phyloP scores from a whole-genome alignment of 192 early-diverging fungal genomes.

The Rhizophagus clarus region DNA sequence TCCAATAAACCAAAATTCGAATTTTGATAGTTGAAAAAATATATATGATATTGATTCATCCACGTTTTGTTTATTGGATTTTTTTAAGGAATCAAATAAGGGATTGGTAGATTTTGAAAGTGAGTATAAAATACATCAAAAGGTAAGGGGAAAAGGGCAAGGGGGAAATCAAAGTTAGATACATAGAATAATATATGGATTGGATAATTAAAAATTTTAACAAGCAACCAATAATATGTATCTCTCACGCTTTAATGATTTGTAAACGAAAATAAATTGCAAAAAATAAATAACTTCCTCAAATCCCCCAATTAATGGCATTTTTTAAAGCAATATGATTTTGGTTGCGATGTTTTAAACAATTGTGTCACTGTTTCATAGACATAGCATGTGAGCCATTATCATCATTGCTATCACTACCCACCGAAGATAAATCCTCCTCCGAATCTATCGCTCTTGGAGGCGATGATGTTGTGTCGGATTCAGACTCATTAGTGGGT shows the following conservation, averaged over 20 bases:
- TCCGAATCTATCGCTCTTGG: slow-evolving; percentile 10
- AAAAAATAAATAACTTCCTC: no score
- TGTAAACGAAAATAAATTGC: no score
- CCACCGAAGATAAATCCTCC: slow-evolving; percentile 24
- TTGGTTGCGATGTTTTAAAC: not conserved
- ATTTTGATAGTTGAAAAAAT: not conserved
- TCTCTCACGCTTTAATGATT: no score
- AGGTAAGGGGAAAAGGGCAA: not conserved
- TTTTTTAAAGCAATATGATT: no score
- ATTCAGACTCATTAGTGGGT: slow-evolving; percentile 22
- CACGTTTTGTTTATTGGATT: not conserved
- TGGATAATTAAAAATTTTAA: no score
- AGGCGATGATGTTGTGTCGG: slow-evolving; percentile 24
- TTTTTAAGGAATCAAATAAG: not conserved
- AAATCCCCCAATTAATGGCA: no score
- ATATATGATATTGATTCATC: not conserved
- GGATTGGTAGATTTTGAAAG: not conserved
- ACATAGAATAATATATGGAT: not conserved
- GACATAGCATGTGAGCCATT: not conserved
- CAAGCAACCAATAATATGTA: no score
- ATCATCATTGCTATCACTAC: slow-evolving; percentile 29
- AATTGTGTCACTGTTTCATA: slow-evolving; percentile 1
- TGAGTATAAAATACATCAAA: not conserved
- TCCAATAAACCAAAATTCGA: not conserved
- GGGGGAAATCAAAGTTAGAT: not conserved